Base-by-base conservation (phyloP, 2,329 filamentous ascomycete genomes). In the Didymella arachidicola region DNA sequence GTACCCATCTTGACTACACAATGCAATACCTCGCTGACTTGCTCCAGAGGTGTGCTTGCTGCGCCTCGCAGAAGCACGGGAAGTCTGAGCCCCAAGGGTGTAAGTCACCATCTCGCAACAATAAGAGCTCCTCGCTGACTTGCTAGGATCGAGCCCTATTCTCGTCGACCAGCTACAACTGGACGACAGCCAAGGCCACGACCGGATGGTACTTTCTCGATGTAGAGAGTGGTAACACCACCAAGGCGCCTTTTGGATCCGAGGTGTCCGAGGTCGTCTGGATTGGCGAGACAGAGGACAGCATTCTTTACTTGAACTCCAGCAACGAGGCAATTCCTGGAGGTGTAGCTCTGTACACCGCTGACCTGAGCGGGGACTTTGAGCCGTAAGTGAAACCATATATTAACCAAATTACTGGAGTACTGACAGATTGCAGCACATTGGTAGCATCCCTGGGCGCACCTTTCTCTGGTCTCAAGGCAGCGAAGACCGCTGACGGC, bases 301-400 rank as follows among this genome's bases (percentile, higher is more conserved):
- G 87, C 59, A 81, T 96, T 26, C 87, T 87, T 53, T 85, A 89
- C 57, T 86, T 92, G 65, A 75, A 83, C 19, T 82, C 83, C 52
- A 87, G 88, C 49, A 87, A 85, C 54, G 91, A 94, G 70, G 62
- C 70, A 25, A 65, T 75, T 18, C 67, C 71, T 6, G 74, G 74
- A 10, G 74, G 74, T 44, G 72, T 76, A 3, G 72, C 74, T 0
- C 57, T 76, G 0, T 76, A 74, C 52, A 75, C 71, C 16, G 74
- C 72, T 27, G 72, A 76, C 57, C 53, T 74, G 36, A 64, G 61
- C 26, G 63, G 61, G 14, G 62, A 62, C 7, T 76, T 74, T 46
- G 45, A 62, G 18, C 72, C 72, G 67, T 71, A 56, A 55, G 69
- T 14, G 10, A 11, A 12, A 14, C 18, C 58, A 30, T 34, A 1